A percentile compares a stretch with the other conserved stretches of the same genome.
phyloP scores from a whole-genome alignment of 371 early-diverging fungal genomes.

The Apophysomyces elegans region DNA sequence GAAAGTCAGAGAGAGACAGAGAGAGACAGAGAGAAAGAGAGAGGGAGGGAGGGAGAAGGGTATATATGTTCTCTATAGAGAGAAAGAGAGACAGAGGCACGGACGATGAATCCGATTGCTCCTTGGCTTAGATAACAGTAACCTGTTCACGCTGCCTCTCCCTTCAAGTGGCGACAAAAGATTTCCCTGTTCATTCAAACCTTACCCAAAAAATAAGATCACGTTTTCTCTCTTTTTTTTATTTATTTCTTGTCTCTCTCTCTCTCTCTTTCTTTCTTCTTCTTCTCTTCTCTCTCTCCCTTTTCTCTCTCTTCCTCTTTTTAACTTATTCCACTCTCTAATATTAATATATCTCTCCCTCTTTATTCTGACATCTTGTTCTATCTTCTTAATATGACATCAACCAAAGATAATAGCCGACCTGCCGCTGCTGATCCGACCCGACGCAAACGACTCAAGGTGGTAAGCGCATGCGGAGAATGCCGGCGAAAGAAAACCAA shows the following conservation, averaged over 20 bases:
- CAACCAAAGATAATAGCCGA: conserved; percentile 9
- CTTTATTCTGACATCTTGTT: not conserved
- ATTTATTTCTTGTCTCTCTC: conserved; percentile 4
- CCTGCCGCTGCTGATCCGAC: conserved; percentile 8
- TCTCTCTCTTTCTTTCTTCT: conserved; percentile 12
- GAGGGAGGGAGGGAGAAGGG: conserved; percentile 12
- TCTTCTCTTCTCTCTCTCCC: conserved; percentile 5
- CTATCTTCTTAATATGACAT: not conserved
- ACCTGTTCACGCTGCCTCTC: conserved; percentile 9
- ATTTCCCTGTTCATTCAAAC: conserved; percentile 10
- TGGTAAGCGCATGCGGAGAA: conserved; percentile 16
- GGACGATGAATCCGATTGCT: conserved; percentile 11
- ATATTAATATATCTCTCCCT: not conserved
- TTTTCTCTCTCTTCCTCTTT: conserved; percentile 4
- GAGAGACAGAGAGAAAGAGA: not conserved
- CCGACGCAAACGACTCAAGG: conserved; percentile 19
- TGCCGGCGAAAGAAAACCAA: conserved; percentile 24
- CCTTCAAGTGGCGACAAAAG: conserved; percentile 9
- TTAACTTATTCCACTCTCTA: not conserved
- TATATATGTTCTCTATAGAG: too few species aligned
- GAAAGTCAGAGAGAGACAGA: not conserved
- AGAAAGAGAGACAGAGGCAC: conserved; percentile 2
- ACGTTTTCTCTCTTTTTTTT: conserved; percentile 15
- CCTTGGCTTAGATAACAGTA: conserved; percentile 12
- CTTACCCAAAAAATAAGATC: conserved; percentile 21